Conservation (phyloP, 1,139 yeast species). For the Saccharomyces hybrid region DNA sequence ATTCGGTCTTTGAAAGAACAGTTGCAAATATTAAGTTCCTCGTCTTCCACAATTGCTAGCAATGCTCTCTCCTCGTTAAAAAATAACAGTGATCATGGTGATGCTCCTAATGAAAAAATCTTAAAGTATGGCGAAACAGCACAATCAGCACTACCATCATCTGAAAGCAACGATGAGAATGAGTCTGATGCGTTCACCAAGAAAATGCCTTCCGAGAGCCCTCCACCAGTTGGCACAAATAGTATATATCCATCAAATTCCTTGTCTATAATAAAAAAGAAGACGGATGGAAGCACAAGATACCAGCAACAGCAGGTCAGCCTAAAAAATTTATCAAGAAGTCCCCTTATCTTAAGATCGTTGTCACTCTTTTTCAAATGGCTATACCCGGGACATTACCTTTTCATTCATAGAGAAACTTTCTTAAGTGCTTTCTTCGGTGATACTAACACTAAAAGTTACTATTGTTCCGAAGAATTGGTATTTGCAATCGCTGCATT, state of each 20-base stretch:
- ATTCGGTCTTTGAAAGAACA: background rate
- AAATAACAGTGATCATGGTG: background rate
- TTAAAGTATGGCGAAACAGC: constrained; percentile 3
- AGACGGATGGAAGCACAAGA: constrained; percentile 3
- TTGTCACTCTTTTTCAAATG: constrained; percentile 49
- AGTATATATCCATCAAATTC: constrained; percentile 27
- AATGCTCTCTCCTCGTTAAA: background rate
- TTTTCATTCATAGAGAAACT: constrained; percentile 55
- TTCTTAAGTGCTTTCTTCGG: constrained; percentile 48
- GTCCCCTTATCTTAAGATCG: constrained; percentile 35
- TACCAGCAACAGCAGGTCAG: constrained; percentile 32
- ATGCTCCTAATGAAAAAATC: background rate
- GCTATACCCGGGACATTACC: constrained; percentile 56
- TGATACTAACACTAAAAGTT: constrained; percentile 35
- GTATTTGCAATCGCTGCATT: constrained; percentile 50
- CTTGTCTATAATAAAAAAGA: constrained; percentile 15
- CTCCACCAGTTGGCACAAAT: constrained; percentile 8
- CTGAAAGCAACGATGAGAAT: background rate
- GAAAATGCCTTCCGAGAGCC: constrained; percentile 1
- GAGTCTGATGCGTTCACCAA: constrained; percentile 2
- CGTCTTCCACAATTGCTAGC: background rate
- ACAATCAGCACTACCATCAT: background rate
- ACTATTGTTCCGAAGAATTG: constrained; percentile 45
- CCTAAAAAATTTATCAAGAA: constrained; percentile 44
- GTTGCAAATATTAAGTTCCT: background rate